Base-by-base conservation (phyloP, 805 yeast species). In the Hanseniaspora nectarophila region DNA sequence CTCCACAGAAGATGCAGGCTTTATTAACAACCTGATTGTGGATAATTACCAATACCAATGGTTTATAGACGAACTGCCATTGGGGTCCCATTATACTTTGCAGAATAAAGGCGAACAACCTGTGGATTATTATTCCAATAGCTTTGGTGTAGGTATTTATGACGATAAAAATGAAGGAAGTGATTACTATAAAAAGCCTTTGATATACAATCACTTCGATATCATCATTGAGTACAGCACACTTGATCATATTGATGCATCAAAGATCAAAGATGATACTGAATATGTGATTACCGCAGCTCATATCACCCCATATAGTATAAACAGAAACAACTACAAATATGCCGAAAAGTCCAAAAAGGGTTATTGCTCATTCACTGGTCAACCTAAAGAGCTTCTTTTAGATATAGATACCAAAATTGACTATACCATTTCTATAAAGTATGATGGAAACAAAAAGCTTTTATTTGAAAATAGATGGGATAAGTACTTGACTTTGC, bases 381-480 rank as follows among this genome's bases (percentile, higher is more conserved):
- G 62, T 52, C 59, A 63, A 1, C 76, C 77, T 5, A 72, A 84
- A 31, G 58, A 60, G 3, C 71, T 86, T 58, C 69, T 68, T 46
- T 74, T 74, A 45, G 74, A 73, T 20, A 63, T 63, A 13, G 79
- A 74, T 33, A 74, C 81, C 5, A 63, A 65, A 1, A 95, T 90
- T n/a, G 63, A 73, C 18, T 92, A 79, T 70, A 77, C 95, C n/a
- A 92, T 92, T 67, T 81, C 92, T 2, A 92, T 90, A 18, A 69
- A 64, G 33, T 92, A 90, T 73, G 65, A 69, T 20, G 76, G 75
- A 51, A 82, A 90, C 8, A 21, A 42, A 12, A 73, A 71, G 5
- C 85, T 92, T 2, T 78, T 80, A 4, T 92, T 97, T 97, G 97
- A 97, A 32, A 90, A 97, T 2, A 81, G 98, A 70, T 92, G 98